Evolutionary conservation across 2,329 filamentous ascomycete genomes (phyloP), one percentile per base, ranked within the genome.

Genomic region (Golovinomyces cichoracearum): DNA sequence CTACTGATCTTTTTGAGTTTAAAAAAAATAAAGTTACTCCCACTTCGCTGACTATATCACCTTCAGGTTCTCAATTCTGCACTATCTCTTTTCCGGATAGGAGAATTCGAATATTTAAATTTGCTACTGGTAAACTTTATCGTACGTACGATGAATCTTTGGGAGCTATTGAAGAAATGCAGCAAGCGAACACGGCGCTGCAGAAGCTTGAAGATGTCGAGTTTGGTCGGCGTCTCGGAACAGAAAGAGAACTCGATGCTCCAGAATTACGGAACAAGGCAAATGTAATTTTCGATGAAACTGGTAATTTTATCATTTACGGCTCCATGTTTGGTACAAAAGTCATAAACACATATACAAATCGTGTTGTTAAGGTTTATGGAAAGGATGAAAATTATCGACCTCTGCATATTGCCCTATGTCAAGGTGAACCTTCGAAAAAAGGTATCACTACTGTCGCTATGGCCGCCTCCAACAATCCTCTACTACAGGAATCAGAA

Each of bases 61-160:
- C 86, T 0, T 80, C 80, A 0, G 85, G 88, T 4, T 74, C 80
- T 50, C 82, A 85, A 51, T 90, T 98, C 59, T 84, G 81, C 1
- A 80, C 84, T 0, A 78, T 90, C 56, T 98, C 90, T 0, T 78
- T 94, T 56, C 92, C 90, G 0, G 90, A 98, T 63, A 77, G 90
- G 50, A 92, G 93, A 63, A 76, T 98, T 45, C 79, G 90, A 23
- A 66, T 98, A 17, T 98, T 98, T 60, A 85, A 98, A 57, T 98
- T 98, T 59, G 73, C 77, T 1, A 78, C 83, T 0, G 90, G 76
- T 10, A 94, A 93, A 63, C 71, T 98, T 4, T 78, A 88, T 57
- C 77, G 88, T 33, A 90, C 83, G 1, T 98, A 98, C 58, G 92
- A 98, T 57, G 90, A 98, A 62, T 95, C 88, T 3, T 70, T 98